A percentile compares a stretch with the other conserved stretches of the same genome.
These are phyloP conservation scores for Scutellaria minor DNA, from an alignment of 257 asterid species.

Conservation along the genomic window DNA sequence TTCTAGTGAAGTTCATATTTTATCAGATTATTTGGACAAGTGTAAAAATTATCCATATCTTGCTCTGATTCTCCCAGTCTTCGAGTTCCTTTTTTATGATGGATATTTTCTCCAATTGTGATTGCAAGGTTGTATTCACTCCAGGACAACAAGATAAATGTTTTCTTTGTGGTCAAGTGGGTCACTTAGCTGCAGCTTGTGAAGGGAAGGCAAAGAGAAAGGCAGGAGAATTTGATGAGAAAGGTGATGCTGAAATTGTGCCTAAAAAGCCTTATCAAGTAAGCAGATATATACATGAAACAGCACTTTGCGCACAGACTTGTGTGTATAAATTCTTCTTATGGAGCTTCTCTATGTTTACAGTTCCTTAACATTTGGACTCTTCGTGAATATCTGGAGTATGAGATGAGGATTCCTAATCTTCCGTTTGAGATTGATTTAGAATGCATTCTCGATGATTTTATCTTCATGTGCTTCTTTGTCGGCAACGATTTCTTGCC, in stretches of 20 bases:
- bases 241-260: constrained; percentile 72
- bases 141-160: constrained; percentile 99
- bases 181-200: constrained; percentile 89
- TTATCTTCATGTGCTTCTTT: constrained; percentile 94
- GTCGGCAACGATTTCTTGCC: constrained; percentile 99
- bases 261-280: constrained; percentile 96
- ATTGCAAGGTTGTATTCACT: constrained; percentile 77
- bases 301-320: constrained; percentile 6
- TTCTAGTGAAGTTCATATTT: no score
- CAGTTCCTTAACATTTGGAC: constrained; percentile 96
- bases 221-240: constrained; percentile 97
- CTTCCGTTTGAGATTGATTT: constrained; percentile 77
- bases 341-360: constrained; percentile 38
- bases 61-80: constrained; percentile 15
- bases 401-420: constrained; percentile 91
- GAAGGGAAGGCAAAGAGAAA: constrained; percentile 97
- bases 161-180: constrained; percentile 96
- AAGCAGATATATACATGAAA: constrained; percentile 24
- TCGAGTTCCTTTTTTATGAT: constrained; percentile 32
- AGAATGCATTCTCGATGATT: constrained; percentile 89
- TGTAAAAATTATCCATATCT: constrained; percentile 1
- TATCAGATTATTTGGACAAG: constrained; percentile 9
- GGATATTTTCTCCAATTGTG: constrained; percentile 33
- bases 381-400: constrained; percentile 91
- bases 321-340: constrained; percentile 21